These are phyloP conservation scores for Diospyros lotus DNA, from an alignment of 148 eudicot genomes.

Conservation along the genomic window DNA sequence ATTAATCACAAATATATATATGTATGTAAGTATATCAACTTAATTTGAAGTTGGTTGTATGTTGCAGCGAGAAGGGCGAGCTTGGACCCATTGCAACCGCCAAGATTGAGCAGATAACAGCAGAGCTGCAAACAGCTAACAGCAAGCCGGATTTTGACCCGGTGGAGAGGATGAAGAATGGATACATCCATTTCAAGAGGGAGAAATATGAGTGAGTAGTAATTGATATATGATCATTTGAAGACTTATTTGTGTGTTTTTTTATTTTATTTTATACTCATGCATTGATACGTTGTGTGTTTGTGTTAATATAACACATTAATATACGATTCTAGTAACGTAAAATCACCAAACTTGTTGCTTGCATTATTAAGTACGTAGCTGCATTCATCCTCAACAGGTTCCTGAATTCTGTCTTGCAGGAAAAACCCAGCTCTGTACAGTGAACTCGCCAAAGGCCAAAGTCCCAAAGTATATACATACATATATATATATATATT, in stretches of 20 bases:
- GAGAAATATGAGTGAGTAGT: conserved; percentile 77
- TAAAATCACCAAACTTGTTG: background rate
- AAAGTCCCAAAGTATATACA: conserved; percentile 70
- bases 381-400: background rate
- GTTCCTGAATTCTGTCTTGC: conserved; percentile 7
- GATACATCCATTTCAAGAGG: conserved; percentile 68
- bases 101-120: conserved; percentile 64
- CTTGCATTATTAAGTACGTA: background rate
- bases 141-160: conserved; percentile 24
- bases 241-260: no score
- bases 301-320: background rate
- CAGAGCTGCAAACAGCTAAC: conserved; percentile 48
- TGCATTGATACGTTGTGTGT: background rate
- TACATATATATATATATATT: background rate
- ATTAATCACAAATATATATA: no score
- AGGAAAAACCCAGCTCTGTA: conserved; percentile 75
- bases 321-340: no score
- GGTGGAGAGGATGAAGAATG: conserved; percentile 63
- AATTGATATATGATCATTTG: background rate
- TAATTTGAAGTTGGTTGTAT: no score
- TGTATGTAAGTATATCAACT: no score
- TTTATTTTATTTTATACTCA: background rate
- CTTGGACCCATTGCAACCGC: conserved; percentile 70
- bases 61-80: conserved; percentile 76
- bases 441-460: conserved; percentile 77